phyloP scores from a whole-genome alignment of 305 asterid species.

The Fraxinus baroniana region DNA sequence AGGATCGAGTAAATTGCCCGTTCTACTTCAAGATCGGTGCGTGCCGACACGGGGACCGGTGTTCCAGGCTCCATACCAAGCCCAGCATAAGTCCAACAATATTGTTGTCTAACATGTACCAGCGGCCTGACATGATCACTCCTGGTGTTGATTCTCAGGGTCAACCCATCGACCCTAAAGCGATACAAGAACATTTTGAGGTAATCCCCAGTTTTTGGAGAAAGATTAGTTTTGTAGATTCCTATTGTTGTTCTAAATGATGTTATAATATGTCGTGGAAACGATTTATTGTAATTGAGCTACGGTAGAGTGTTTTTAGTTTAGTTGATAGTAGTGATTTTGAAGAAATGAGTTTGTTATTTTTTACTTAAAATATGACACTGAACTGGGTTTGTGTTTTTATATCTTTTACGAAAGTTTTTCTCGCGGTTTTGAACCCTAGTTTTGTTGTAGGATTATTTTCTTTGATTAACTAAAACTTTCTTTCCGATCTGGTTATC shows the following conservation, averaged over 20 bases:
- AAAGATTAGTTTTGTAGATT: background rate
- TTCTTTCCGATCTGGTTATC: background rate
- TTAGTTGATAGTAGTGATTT: background rate
- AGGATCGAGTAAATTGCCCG: constrained; percentile 93
- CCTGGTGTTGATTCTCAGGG: constrained; percentile 93
- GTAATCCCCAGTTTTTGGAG: constrained; percentile 26
- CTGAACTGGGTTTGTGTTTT: background rate
- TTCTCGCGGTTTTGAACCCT: background rate
- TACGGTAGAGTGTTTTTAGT: background rate
- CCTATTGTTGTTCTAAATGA: background rate
- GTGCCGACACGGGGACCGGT: constrained; percentile 95
- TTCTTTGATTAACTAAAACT: background rate
- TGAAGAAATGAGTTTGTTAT: background rate
- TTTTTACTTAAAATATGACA: background rate
- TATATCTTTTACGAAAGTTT: background rate
- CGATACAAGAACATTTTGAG: constrained; percentile 92
- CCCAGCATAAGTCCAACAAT: constrained; percentile 94
- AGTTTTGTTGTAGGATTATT: background rate
- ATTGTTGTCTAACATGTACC: constrained; percentile 91
- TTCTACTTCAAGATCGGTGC: constrained; percentile 98
- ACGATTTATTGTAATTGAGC: background rate
- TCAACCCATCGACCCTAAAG: constrained; percentile 65
- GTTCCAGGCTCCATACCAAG: constrained; percentile 97
- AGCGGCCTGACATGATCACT: constrained; percentile 89
- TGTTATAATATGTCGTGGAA: background rate